These are phyloP conservation scores for Dichomitus squalens DNA, from an alignment of 1,284 basidiomycete genomes.

Conservation along the genomic window DNA sequence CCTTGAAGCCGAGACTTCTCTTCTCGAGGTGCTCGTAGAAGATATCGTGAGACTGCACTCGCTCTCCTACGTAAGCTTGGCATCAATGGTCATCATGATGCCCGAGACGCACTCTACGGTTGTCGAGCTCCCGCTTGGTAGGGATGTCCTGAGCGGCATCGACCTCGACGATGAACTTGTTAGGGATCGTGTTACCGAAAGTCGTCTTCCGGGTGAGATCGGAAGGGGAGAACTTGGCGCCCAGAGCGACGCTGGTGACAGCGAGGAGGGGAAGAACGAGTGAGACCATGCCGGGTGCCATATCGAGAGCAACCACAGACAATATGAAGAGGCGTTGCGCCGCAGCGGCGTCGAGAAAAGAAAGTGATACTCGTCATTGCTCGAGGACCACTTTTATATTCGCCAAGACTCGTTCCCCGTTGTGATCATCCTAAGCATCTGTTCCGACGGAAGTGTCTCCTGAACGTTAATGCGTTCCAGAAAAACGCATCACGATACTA, in stretches of 20 bases:
- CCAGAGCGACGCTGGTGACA: slow-evolving; percentile 4
- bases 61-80: neutral
- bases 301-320: no score
- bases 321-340: no score
- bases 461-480: neutral
- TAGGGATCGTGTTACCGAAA: slow-evolving; percentile 37
- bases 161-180: slow-evolving; percentile 57
- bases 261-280: slow-evolving; percentile 15
- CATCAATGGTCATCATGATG: neutral
- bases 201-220: slow-evolving; percentile 5
- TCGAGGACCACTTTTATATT: no score
- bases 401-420: no score
- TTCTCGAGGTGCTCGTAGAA: slow-evolving; percentile 40
- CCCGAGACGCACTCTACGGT: slow-evolving; percentile 23
- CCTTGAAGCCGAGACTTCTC: slow-evolving; percentile 38
- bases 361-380: no score
- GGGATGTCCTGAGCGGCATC: slow-evolving; percentile 40
- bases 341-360: no score
- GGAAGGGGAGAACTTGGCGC: slow-evolving; percentile 17
- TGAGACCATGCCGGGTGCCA: no score
- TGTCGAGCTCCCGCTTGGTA: slow-evolving; percentile 37
- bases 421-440: no score
- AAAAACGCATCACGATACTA: neutral
- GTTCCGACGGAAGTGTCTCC: neutral
- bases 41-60: slow-evolving; percentile 37